Evolutionary conservation across 805 yeast species (phyloP).

Genomic region (Candida berthetii): DNA sequence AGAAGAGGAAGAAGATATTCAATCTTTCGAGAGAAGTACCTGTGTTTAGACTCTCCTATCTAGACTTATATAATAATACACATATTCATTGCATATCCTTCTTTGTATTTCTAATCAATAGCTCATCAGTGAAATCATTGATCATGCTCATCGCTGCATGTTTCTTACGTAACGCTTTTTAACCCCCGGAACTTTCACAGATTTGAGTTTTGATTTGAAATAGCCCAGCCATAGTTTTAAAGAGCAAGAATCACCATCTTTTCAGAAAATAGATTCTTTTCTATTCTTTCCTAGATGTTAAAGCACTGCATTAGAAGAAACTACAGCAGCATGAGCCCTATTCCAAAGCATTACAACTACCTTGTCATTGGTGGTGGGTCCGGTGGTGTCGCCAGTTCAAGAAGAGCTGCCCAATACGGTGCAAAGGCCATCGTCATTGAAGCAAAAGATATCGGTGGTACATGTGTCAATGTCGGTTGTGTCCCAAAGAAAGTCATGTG

Average conservation of each 20-base stretch:
- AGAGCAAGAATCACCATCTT: too few relatives aligned
- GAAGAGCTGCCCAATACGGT: slow-evolving; percentile 93
- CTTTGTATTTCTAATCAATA: too few relatives aligned
- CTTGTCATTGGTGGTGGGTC: slow-evolving; percentile 98
- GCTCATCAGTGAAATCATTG: too few relatives aligned
- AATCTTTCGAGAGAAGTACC: too few relatives aligned
- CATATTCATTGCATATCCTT: too few relatives aligned
- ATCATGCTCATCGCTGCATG: too few relatives aligned
- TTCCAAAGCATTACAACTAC: slow-evolving; percentile 68
- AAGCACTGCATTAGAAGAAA: not conserved
- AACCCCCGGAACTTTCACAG: too few relatives aligned
- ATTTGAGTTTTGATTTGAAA: too few relatives aligned
- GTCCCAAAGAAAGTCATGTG: slow-evolving; percentile 99
- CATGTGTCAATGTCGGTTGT: slow-evolving; percentile 99
- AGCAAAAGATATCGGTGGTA: slow-evolving; percentile 84
- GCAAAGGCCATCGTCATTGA: slow-evolving; percentile 84
- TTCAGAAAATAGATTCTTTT: not conserved
- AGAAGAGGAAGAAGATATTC: not conserved
- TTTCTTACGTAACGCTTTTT: too few relatives aligned
- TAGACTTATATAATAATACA: too few relatives aligned
- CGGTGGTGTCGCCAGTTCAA: slow-evolving; percentile 98
- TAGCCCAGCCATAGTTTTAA: too few relatives aligned
- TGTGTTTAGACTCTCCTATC: too few relatives aligned
- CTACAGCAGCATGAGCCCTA: slow-evolving; percentile 46
- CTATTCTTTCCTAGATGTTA: not conserved